phyloP scores from a whole-genome alignment of 352 stramenopile genomes.

The Chrysophaeum taylorii region DNA sequence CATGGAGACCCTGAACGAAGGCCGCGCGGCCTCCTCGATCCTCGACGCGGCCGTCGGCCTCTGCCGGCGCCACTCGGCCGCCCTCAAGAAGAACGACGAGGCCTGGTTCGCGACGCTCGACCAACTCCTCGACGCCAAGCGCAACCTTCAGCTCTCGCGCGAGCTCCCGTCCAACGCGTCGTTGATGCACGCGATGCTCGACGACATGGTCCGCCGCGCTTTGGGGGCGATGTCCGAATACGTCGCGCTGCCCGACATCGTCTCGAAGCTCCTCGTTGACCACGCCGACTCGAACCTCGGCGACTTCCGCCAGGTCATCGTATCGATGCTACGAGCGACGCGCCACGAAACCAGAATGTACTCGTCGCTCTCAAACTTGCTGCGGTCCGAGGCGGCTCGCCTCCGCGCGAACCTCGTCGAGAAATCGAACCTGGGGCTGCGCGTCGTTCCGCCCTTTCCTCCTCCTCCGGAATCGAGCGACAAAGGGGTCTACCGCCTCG shows the following conservation, averaged over 20 bases:
- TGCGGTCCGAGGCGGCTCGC: slow-evolving; percentile 27
- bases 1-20: slow-evolving; percentile 57
- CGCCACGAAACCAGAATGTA: slow-evolving; percentile 78
- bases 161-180: slow-evolving; percentile 52
- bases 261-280: slow-evolving; percentile 87
- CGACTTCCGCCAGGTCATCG: slow-evolving; percentile 83
- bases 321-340: slow-evolving; percentile 81
- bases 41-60: slow-evolving; percentile 76
- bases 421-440: too few species aligned
- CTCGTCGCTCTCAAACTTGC: slow-evolving; percentile 63
- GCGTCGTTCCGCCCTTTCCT: too few species aligned
- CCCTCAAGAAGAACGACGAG: slow-evolving; percentile 70
- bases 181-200: slow-evolving; percentile 60
- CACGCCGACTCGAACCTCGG: slow-evolving; percentile 78
- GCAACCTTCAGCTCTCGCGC: slow-evolving; percentile 69
- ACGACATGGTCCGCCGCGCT: slow-evolving; percentile 78
- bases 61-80: slow-evolving; percentile 80
- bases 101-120: slow-evolving; percentile 88
- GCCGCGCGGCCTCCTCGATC: slow-evolving; percentile 67
- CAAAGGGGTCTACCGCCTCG: too few species aligned
- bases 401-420: too few species aligned
- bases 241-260: slow-evolving; percentile 77
- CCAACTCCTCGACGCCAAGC: slow-evolving; percentile 77
- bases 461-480: too few species aligned
- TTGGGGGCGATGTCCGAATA: slow-evolving; percentile 83